Conservation (phyloP, 2,329 filamentous ascomycete species). For the Paramyrothecium sp. region DNA sequence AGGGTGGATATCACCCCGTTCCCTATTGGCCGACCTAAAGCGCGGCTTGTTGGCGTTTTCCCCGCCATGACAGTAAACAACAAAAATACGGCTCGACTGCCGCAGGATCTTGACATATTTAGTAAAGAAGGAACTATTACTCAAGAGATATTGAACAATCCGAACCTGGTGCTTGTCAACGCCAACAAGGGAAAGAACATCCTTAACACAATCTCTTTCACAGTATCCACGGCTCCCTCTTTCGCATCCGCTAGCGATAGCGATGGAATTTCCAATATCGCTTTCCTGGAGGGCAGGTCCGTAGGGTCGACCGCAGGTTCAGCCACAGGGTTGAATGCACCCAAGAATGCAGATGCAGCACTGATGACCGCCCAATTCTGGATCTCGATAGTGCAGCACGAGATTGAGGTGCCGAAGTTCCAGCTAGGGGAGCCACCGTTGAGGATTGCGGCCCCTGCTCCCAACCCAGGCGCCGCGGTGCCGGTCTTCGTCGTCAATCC, state of each 20-base stretch:
- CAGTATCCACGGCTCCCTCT: constrained; percentile 19
- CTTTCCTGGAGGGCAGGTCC: constrained; percentile 19
- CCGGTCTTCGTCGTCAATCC: background rate
- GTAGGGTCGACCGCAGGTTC: too few relatives aligned
- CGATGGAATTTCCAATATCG: constrained; percentile 23
- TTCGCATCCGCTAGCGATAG: constrained; percentile 26
- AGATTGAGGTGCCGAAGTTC: constrained; percentile 11
- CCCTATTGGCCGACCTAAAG: background rate
- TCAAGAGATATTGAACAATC: constrained; percentile 24
- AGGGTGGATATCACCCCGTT: constrained; percentile 25
- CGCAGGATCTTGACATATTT: constrained; percentile 26
- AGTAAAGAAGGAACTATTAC: constrained; percentile 28
- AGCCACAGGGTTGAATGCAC: too few relatives aligned
- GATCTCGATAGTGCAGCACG: constrained; percentile 13
- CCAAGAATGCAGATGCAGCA: constrained; percentile 14
- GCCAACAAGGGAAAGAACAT: constrained; percentile 28
- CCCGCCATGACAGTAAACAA: too few relatives aligned
- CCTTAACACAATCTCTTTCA: constrained; percentile 24
- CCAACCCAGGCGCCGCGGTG: background rate
- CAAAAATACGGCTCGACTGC: constrained; percentile 22
- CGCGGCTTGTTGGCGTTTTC: constrained; percentile 1
- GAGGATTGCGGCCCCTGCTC: background rate
- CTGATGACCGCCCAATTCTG: constrained; percentile 13
- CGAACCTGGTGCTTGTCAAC: constrained; percentile 23
- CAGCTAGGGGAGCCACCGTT: background rate